These are phyloP conservation scores for Tolypocladium inflatum DNA, from an alignment of 2,329 filamentous ascomycete genomes.

Conservation along the genomic window DNA sequence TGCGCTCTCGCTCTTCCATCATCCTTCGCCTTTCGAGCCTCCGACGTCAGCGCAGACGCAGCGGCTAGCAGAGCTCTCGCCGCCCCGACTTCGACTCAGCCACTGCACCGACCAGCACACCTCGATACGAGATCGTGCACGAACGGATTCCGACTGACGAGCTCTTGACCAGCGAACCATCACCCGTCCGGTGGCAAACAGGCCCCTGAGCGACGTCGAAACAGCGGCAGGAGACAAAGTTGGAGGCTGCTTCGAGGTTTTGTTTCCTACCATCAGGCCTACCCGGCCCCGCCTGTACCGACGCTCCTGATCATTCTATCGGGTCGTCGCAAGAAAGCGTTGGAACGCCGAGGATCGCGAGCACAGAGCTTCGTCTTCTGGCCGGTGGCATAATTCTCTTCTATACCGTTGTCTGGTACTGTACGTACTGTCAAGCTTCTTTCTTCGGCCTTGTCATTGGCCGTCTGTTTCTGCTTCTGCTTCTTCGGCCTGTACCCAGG, in stretches of 20 bases:
- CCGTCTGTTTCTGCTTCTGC: not conserved
- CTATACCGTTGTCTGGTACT: constrained; percentile 24
- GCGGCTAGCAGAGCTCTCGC: not conserved
- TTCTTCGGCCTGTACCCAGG: constrained; percentile 9
- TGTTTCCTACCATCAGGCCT: constrained; percentile 3
- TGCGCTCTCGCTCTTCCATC: not conserved
- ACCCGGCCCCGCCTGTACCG: constrained; percentile 1
- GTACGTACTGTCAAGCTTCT: constrained; percentile 43
- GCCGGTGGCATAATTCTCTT: constrained; percentile 6
- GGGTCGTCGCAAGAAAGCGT: constrained; percentile 6
- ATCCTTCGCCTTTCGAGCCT: not conserved
- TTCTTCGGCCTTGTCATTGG: constrained; percentile 4
- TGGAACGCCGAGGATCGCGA: constrained; percentile 26
- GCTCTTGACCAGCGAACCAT: not conserved
- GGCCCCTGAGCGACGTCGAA: not conserved
- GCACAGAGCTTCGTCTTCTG: constrained; percentile 58
- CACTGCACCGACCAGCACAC: not conserved
- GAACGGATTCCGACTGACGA: not conserved
- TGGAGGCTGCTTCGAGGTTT: not conserved
- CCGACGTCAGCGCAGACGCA: not conserved
- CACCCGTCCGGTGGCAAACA: not conserved
- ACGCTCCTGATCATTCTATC: constrained; percentile 4
- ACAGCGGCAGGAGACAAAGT: not conserved
- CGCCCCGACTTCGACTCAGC: not conserved
- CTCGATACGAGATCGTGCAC: not conserved